Conservation (phyloP, 176 grass and related monocot species). For the Canna indica region DNA sequence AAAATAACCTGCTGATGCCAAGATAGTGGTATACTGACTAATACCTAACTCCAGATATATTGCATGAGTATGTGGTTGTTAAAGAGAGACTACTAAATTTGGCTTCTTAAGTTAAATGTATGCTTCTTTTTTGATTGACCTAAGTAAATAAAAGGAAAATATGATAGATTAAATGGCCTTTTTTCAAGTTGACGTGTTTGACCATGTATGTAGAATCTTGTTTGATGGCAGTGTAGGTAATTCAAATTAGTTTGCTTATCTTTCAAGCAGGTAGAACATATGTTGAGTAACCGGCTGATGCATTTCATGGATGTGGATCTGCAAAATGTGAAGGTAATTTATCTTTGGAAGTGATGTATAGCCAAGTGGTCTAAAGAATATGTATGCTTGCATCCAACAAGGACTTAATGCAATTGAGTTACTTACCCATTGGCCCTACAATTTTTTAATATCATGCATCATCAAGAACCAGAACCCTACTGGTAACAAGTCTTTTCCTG, state of each 20-base stretch:
- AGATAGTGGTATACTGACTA: too few species aligned
- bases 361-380: not conserved
- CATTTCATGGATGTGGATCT: constrained; percentile 68
- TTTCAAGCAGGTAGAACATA: constrained; percentile 75
- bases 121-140: not conserved
- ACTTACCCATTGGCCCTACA: not conserved
- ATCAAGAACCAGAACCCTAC: not conserved
- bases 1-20: too few species aligned
- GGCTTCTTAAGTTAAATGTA: too few species aligned
- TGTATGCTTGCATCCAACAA: not conserved
- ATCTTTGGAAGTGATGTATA: not conserved
- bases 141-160: not conserved
- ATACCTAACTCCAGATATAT: too few species aligned
- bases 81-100: not conserved
- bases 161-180: not conserved
- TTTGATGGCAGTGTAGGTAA: not conserved
- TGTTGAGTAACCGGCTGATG: constrained; percentile 70
- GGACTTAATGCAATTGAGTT: not conserved
- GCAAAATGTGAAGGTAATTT: constrained; percentile 62
- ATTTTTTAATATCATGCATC: not conserved
- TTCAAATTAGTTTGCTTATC: constrained; percentile 16
- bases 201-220: not conserved
- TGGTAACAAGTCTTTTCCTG: not conserved
- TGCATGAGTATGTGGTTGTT: not conserved
- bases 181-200: not conserved